These are phyloP conservation scores for Corynespora cassiicola DNA, from an alignment of 2,329 filamentous ascomycete genomes.

Conservation along the genomic window DNA sequence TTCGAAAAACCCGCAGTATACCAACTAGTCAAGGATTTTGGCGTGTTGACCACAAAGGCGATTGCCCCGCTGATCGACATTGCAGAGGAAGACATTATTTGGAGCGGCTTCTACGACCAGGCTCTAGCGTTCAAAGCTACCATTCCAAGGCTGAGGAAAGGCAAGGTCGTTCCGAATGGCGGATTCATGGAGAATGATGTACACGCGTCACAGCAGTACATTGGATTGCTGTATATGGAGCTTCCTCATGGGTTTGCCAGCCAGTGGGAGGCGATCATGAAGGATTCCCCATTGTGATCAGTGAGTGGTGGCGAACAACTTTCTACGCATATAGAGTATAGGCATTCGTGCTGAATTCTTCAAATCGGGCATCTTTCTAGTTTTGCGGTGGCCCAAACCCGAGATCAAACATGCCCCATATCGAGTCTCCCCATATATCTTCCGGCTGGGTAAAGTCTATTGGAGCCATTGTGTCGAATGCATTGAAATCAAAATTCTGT, in stretches of 20 bases:
- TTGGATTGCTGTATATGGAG: slow-evolving; percentile 19
- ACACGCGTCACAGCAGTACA: slow-evolving; percentile 25
- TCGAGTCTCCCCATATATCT: slow-evolving; percentile 28
- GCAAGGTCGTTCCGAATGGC: slow-evolving; percentile 18
- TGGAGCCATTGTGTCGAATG: slow-evolving; percentile 13
- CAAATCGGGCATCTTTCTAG: not conserved
- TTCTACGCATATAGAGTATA: no score
- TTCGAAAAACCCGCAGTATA: slow-evolving; percentile 49
- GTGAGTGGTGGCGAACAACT: no score
- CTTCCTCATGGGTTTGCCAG: slow-evolving; percentile 15
- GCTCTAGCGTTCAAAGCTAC: slow-evolving; percentile 30
- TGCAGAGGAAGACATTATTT: slow-evolving; percentile 23
- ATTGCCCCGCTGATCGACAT: slow-evolving; percentile 19
- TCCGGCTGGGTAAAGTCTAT: slow-evolving; percentile 25
- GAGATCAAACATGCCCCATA: slow-evolving; percentile 29
- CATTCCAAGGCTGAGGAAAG: slow-evolving; percentile 23
- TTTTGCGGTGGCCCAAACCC: slow-evolving; percentile 2
- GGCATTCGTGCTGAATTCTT: not conserved
- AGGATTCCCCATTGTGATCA: no score
- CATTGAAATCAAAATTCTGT: slow-evolving; percentile 1
- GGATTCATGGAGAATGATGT: slow-evolving; percentile 30
- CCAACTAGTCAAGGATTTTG: slow-evolving; percentile 18
- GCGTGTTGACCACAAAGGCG: slow-evolving; percentile 15
- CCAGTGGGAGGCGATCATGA: slow-evolving; percentile 6
- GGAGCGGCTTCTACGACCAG: slow-evolving; percentile 30